phyloP scores from a whole-genome alignment of 2,329 filamentous ascomycete species.

The Trichoderma sp. region DNA sequence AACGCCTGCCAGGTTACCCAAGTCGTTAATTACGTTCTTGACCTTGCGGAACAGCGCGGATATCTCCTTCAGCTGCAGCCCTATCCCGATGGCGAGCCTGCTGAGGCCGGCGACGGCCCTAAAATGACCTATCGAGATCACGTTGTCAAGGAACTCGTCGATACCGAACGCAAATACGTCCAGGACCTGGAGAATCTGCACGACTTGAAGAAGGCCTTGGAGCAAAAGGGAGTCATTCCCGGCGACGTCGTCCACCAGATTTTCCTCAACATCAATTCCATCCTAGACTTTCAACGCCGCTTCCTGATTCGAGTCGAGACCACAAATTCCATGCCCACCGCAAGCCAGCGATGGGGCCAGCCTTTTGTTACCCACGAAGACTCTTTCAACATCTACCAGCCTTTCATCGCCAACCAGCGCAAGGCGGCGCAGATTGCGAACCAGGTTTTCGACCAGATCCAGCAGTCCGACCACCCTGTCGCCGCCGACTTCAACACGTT shows the following conservation, averaged over 20 bases:
- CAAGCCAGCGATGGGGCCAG: constrained; percentile 88
- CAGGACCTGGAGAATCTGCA: constrained; percentile 94
- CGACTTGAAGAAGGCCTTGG: constrained; percentile 83
- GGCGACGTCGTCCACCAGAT: constrained; percentile 92
- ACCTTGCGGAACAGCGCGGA: constrained; percentile 75
- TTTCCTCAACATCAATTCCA: constrained; percentile 91
- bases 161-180: constrained; percentile 95
- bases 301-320: constrained; percentile 96
- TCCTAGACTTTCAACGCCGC: constrained; percentile 90
- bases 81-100: constrained; percentile 52
- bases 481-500: constrained; percentile 83
- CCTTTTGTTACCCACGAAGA: constrained; percentile 83
- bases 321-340: constrained; percentile 76
- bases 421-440: constrained; percentile 84
- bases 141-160: constrained; percentile 85
- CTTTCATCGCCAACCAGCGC: constrained; percentile 94
- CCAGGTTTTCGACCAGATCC: constrained; percentile 82
- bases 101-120: constrained; percentile 50
- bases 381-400: constrained; percentile 87
- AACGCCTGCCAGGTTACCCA: constrained; percentile 60
- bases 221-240: constrained; percentile 81
- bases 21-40: constrained; percentile 88
- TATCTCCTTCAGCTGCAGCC: constrained; percentile 63
- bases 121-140: constrained; percentile 77
- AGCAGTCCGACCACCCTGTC: constrained; percentile 70